These are phyloP conservation scores for Geranium rotundifolium DNA, from an alignment of 345 rosid genomes.

Conservation along the genomic window DNA sequence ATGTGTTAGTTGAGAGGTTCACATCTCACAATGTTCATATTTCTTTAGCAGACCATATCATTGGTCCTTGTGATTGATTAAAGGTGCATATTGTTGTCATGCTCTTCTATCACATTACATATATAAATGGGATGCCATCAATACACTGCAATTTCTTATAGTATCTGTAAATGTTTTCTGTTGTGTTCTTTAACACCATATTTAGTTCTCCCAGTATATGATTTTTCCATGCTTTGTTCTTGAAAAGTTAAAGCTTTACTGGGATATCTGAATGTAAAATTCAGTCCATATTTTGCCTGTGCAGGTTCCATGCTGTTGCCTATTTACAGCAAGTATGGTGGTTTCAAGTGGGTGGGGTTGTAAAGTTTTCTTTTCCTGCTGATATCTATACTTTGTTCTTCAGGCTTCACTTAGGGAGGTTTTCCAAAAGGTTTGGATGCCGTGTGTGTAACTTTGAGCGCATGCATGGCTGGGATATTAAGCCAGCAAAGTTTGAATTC, in stretches of 20 bases:
- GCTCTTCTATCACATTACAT: no score
- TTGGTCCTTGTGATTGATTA: no score
- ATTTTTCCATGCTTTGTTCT: no score
- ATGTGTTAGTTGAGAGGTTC: no score
- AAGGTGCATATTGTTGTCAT: no score
- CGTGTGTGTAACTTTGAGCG: constrained; percentile 57
- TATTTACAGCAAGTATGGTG: constrained; percentile 92
- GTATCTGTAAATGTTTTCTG: no score
- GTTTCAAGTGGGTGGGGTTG: constrained; percentile 84
- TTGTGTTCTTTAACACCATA: no score
- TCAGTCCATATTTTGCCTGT: constrained; percentile 1
- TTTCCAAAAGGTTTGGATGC: constrained; percentile 58
- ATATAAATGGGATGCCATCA: no score
- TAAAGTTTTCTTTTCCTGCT: constrained; percentile 75
- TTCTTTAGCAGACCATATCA: no score
- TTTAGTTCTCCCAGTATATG: neutral
- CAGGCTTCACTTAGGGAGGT: constrained; percentile 83
- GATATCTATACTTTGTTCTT: constrained; percentile 64
- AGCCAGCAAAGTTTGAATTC: constrained; percentile 55
- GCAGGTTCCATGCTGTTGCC: constrained; percentile 73
- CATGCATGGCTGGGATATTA: constrained; percentile 83
- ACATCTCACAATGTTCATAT: no score
- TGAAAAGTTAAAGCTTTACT: neutral
- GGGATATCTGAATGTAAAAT: neutral
- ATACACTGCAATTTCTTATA: no score